A percentile compares a stretch with the other conserved stretches of the same genome.
These are phyloP conservation scores for Picea sitchensis DNA, from an alignment of 75 land plant genomes.

Conservation along the genomic window DNA sequence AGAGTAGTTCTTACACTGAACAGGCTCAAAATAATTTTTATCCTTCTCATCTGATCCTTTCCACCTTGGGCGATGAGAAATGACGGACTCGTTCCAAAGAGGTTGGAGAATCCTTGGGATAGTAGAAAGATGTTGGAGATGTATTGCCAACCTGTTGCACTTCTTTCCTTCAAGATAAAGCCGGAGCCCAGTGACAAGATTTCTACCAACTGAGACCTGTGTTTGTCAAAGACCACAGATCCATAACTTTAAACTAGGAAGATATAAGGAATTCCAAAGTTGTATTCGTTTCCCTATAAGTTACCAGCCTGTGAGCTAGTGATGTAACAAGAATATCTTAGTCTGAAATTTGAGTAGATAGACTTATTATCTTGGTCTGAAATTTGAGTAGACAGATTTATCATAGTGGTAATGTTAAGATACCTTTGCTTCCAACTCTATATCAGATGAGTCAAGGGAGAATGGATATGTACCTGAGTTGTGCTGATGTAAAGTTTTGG, in stretches of 20 bases:
- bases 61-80: conserved; percentile 22
- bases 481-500: conserved; percentile 80
- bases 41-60: conserved; percentile 36
- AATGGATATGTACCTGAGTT: conserved; percentile 41
- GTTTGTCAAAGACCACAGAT: not conserved
- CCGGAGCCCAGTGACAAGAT: conserved; percentile 70
- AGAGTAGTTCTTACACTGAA: conserved; percentile 47
- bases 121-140: conserved; percentile 64
- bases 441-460: conserved; percentile 3
- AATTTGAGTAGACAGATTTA: not conserved
- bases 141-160: conserved; percentile 59
- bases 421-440: not conserved
- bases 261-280: not conserved
- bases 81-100: conserved; percentile 11
- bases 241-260: not conserved
- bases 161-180: conserved; percentile 69
- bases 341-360: not conserved
- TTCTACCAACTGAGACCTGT: conserved; percentile 51
- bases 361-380: not conserved
- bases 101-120: conserved; percentile 31
- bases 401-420: not conserved
- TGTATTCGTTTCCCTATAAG: not conserved
- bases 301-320: not conserved
- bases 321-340: not conserved
- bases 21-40: conserved; percentile 36